Evolutionary conservation across 495 filamentous ascomycete genomes (phyloP).

Genomic region (Hypoxylon fuscum): DNA sequence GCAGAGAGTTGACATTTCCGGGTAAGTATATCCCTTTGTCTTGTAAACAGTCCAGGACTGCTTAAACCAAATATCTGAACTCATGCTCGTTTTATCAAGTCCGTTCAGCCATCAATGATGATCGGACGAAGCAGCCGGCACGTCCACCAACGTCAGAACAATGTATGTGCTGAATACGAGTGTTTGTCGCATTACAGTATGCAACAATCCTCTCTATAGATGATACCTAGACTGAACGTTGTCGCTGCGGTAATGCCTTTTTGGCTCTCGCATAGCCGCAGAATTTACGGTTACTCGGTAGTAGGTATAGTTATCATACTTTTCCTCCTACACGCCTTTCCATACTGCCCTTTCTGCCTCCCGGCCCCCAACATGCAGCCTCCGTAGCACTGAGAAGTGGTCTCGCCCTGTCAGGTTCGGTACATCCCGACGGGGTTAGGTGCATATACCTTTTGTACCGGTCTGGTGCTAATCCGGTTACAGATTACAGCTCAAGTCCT

Average conservation of each 20-base stretch:
- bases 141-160: slow-evolving; percentile 9
- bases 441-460: slow-evolving; percentile 31
- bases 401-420: slow-evolving; percentile 28
- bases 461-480: slow-evolving; percentile 47
- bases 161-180: slow-evolving; percentile 10
- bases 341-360: no score
- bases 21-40: no score
- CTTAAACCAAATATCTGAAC: no score
- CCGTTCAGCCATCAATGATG: no score
- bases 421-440: slow-evolving; percentile 33
- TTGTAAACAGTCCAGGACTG: no score
- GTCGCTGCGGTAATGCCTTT: neutral
- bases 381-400: slow-evolving; percentile 1
- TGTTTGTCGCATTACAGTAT: slow-evolving; percentile 3
- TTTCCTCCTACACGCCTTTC: no score
- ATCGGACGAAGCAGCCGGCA: no score
- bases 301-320: no score
- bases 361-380: slow-evolving; percentile 8
- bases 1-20: no score
- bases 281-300: neutral
- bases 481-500: slow-evolving; percentile 36
- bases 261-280: slow-evolving; percentile 21
- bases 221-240: slow-evolving; percentile 26
- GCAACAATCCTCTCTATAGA: slow-evolving; percentile 6
- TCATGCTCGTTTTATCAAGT: no score